Percentiles rank a stretch among this genome's conserved stretches.
Evolutionary conservation across 73 alveolate genomes (phyloP).

Genomic region (Symbiodinium pilosum): DNA sequence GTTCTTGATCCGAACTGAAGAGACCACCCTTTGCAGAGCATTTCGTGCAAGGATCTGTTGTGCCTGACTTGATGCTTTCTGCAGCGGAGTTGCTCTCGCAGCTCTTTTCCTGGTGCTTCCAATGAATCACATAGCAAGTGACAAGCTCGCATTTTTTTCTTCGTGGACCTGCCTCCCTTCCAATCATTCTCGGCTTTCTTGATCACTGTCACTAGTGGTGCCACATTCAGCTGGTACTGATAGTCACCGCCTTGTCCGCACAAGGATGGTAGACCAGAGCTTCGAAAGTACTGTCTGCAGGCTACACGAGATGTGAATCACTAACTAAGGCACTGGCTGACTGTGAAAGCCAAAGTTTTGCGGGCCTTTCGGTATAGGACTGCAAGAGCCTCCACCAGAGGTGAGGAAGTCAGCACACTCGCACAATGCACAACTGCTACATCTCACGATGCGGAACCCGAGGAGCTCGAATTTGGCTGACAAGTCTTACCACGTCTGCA

Average conservation of each 20-base stretch:
- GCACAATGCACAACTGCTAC: too few relatives aligned
- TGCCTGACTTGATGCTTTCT: not conserved
- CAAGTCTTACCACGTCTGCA: too few relatives aligned
- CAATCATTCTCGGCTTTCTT: slow-evolving; percentile 30
- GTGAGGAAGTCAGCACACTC: too few relatives aligned
- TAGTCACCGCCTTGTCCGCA: slow-evolving; percentile 21
- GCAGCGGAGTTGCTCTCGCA: not conserved
- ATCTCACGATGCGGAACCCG: too few relatives aligned
- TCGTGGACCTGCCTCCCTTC: not conserved
- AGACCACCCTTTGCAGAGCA: slow-evolving; percentile 14
- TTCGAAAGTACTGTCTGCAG: too few relatives aligned
- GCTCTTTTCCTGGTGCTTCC: not conserved
- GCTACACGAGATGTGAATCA: not conserved
- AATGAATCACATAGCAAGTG: not conserved
- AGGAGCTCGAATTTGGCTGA: too few relatives aligned
- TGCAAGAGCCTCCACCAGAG: slow-evolving; percentile 42
- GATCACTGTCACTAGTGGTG: slow-evolving; percentile 6
- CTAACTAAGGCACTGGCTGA: not conserved
- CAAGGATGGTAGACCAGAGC: too few relatives aligned
- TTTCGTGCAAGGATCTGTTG: not conserved
- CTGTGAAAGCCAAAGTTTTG: slow-evolving; percentile 34
- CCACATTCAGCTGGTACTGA: slow-evolving; percentile 66
- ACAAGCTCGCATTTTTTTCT: not conserved
- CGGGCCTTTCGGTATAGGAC: slow-evolving; percentile 26
- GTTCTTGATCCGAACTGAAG: slow-evolving; percentile 20